Base-by-base conservation (phyloP, 2,329 filamentous ascomycete species). In the Myriosclerotinia curreyana region DNA sequence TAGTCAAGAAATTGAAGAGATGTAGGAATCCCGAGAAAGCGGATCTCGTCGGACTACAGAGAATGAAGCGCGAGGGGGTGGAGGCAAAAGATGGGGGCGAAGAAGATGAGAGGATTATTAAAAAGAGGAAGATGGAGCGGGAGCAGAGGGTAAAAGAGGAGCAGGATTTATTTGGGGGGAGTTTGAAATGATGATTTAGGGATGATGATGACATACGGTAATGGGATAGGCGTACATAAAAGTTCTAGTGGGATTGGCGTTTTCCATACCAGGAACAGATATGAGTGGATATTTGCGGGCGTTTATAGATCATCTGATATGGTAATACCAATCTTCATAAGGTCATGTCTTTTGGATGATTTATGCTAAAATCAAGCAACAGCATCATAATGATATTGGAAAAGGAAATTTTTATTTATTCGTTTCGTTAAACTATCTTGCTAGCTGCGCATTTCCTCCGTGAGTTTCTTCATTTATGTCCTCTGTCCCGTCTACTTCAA, bases 1-100 rank as follows among this genome's bases (percentile, higher is more conserved):
- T 91, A 15, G 81, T 86, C 20, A 86, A 83, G 76, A 92, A 91
- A 74, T 79, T 93, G n/a, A 85, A 84, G 66, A 84, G 82, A 70
- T 93, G 90, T 70, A 81, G 87, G 64, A 90, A 94, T 71, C 89
- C 90, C 0, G 87, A 91, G 69, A 85, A 90, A 64, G 85, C 83
- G 51, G 88, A 93, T 74, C 76, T 93, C 4, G 86, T 92, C 22
- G 86, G 86, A 55, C 77, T 90, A 50, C 71, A 73, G 59, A 82
- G 83, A 67, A 84, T 85, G 25, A 82, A 87, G 70, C 85, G 85
- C 55, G 83, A 86, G 28, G 65, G 59, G 7, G 55, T 25, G 22
- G 65, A 64, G 14, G 55, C 49, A 5, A 59, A 48, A 59, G 42
- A 59, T 17, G 68, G 76, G 22, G 73, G 78, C 62, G 67, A 67